Evolutionary conservation across 1,139 yeast species (phyloP), one percentile per base, ranked within the genome.

Genomic region (Yamadazyma oceani): DNA sequence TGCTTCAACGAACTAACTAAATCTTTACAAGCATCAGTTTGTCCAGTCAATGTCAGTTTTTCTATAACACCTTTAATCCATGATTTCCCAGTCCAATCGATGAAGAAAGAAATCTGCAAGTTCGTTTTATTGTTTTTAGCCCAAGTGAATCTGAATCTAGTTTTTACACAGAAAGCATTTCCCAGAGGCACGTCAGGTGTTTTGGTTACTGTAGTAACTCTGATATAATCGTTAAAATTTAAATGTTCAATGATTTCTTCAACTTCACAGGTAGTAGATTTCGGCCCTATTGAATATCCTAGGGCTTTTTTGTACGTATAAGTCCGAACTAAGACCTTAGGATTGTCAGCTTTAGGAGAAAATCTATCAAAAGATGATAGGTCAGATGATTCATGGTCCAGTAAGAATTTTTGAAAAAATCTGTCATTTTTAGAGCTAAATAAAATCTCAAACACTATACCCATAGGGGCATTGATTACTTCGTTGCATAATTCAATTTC

Each of bases 141-240:
- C 83, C 84, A 78, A 4, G 67, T 60, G 21, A 76, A 57, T 16
- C 70, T 55, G 48, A 69, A 76, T 31, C 76, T 58, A 6, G 80
- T 77, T 37, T 68, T 60, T 4, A 78, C 80, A 19, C 69, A 60
- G 48, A 78, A 78, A 1, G 75, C 69, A 32, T 63, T 66, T 6
- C 84, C 84, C 62, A 76, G 77, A 0, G 84, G 84, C 4, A 78
- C 84, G 47, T 75, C 80, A 0, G 84, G 84, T 0, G 83, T 78
- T 15, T 51, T 57, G 2, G 78, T 66, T 2, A 60, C 62, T 7
- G 73, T 61, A 3, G 62, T 46, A 6, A 75, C 63, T 24, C 62
- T 57, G 5, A 73, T 55, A 42, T 62, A 57, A 29, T 61, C 62
- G 13, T 66, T 57, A 37, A 58, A 66, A 44, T 77, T 70, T 32